A percentile compares a stretch with the other conserved stretches of the same genome.
These are phyloP conservation scores for Erodium trifolium DNA, from an alignment of 441 rosid genomes.

Conservation along the genomic window DNA sequence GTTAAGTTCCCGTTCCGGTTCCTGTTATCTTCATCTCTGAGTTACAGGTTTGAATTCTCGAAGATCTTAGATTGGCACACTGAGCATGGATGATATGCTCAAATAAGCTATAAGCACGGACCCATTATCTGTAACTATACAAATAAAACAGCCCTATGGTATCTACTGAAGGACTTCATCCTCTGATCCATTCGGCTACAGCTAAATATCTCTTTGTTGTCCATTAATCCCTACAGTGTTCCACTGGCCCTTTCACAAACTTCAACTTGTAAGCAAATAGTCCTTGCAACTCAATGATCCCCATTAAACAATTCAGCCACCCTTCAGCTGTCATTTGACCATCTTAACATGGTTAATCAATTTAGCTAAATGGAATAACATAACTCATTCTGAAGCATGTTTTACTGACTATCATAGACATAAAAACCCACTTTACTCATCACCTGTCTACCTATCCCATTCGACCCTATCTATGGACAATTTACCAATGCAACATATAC, in stretches of 20 bases:
- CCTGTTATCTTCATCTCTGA: too few species aligned
- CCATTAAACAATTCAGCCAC: not conserved
- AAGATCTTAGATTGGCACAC: too few species aligned
- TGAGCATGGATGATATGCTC: not conserved
- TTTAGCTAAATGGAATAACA: not conserved
- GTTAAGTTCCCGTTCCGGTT: too few species aligned
- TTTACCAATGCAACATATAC: not conserved
- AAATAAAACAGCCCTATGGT: too few species aligned
- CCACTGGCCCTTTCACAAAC: not conserved
- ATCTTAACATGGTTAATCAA: not conserved
- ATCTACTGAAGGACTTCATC: too few species aligned
- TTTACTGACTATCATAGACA: not conserved
- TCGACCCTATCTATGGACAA: not conserved
- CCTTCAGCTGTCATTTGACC: not conserved
- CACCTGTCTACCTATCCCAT: not conserved
- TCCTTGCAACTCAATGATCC: not conserved
- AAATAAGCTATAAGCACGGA: not conserved
- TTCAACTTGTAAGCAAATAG: not conserved
- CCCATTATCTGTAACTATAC: not conserved
- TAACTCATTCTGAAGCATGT: not conserved
- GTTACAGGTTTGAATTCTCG: too few species aligned
- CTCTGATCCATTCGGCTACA: not conserved
- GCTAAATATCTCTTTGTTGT: not conserved
- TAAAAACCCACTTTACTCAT: not conserved
- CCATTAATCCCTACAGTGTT: not conserved